phyloP scores from a whole-genome alignment of 495 filamentous ascomycete species.

The Durotheca rogersii region DNA sequence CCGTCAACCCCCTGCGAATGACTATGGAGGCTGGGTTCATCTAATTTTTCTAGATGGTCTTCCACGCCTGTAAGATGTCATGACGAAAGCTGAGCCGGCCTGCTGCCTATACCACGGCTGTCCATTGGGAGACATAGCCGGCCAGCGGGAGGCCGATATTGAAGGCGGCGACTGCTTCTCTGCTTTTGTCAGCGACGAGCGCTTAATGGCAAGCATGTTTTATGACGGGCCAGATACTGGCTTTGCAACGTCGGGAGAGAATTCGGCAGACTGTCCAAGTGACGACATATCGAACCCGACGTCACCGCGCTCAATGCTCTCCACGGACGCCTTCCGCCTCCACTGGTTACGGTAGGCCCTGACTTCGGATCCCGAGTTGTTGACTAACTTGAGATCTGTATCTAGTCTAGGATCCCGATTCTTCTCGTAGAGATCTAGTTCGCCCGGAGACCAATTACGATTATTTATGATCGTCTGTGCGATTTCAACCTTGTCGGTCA shows the following conservation, averaged over 20 bases:
- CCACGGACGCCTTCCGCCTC: constrained; percentile 11
- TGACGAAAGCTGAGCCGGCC: too few species aligned
- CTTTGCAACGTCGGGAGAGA: background rate
- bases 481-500: constrained; percentile 23
- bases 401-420: constrained; percentile 21
- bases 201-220: too few species aligned
- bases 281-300: background rate
- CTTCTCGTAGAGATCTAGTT: constrained; percentile 20
- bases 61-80: too few species aligned
- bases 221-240: background rate
- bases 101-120: too few species aligned
- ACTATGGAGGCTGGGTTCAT: too few species aligned
- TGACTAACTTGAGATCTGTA: constrained; percentile 19
- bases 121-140: too few species aligned
- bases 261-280: constrained; percentile 3
- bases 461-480: constrained; percentile 41
- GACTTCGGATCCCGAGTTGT: constrained; percentile 22
- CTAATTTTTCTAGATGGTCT: too few species aligned
- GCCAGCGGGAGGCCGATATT: too few species aligned
- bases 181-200: too few species aligned
- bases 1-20: too few species aligned
- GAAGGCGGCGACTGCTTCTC: too few species aligned
- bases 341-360: constrained; percentile 18
- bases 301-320: background rate
- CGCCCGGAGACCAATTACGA: constrained; percentile 35